Conservation (phyloP, 164 flowering plant species). For the Stephania yunnanensis region DNA sequence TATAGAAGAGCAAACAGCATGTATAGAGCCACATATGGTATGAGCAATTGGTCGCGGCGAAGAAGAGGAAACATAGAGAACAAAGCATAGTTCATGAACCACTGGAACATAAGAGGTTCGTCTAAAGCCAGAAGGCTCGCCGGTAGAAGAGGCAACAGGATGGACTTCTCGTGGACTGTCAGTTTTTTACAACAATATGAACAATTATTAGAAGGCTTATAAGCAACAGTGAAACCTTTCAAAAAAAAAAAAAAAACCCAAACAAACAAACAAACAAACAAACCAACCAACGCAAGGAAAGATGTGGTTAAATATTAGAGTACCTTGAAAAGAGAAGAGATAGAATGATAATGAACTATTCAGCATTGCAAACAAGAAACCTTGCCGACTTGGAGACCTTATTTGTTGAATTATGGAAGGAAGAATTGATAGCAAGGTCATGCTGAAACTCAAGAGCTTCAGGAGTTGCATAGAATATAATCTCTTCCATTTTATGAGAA, state of each 20-base stretch:
- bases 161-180: conserved; percentile 95
- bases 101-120: conserved; percentile 48
- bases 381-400: conserved; percentile 55
- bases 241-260: too few relatives aligned
- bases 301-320: neutral
- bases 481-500: conserved; percentile 79
- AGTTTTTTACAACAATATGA: conserved; percentile 1
- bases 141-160: conserved; percentile 84
- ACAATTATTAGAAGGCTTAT: conserved; percentile 1
- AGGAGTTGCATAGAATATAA: conserved; percentile 49
- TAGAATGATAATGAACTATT: conserved; percentile 81
- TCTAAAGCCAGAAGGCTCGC: conserved; percentile 76
- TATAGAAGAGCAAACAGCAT: conserved; percentile 49
- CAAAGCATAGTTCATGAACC: conserved; percentile 59
- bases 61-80: conserved; percentile 91
- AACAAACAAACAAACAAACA: too few relatives aligned
- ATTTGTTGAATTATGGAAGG: conserved; percentile 87
- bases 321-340: conserved; percentile 93
- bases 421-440: conserved; percentile 47
- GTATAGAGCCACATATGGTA: conserved; percentile 53
- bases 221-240: neutral
- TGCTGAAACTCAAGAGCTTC: conserved; percentile 54
- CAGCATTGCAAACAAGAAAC: conserved; percentile 72
- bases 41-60: conserved; percentile 62
- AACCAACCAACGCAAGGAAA: neutral